Conservation (phyloP, 2,329 filamentous ascomycete species). For the Aspergillus fumigatus region DNA sequence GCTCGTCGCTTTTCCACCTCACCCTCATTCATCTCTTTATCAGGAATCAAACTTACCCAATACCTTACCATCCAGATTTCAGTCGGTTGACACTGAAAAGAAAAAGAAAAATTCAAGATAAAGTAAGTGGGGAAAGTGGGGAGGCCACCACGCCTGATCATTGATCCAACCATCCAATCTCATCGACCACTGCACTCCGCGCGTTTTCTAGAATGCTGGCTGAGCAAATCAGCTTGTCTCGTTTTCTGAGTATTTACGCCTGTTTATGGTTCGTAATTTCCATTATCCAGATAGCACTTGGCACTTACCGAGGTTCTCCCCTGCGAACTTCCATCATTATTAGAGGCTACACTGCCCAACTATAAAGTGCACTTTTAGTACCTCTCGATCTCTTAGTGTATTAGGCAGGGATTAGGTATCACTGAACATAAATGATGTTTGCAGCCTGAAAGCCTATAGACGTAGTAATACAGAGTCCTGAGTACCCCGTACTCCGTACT, state of each 20-base stretch:
- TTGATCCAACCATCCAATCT: slow-evolving; percentile 12
- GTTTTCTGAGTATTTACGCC: background rate
- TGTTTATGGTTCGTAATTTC: background rate
- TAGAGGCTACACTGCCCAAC: no score
- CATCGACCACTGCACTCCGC: slow-evolving; percentile 1
- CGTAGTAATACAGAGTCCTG: background rate
- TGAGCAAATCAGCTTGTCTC: background rate
- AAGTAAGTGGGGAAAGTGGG: slow-evolving; percentile 12
- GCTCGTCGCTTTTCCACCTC: background rate
- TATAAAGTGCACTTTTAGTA: no score
- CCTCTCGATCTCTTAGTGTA: no score
- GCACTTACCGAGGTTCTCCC: background rate
- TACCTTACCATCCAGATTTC: background rate
- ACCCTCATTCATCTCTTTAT: background rate
- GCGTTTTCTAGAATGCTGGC: slow-evolving; percentile 13
- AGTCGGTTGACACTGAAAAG: background rate
- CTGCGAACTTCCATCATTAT: no score
- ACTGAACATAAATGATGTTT: no score
- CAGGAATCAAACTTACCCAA: background rate
- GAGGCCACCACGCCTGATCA: background rate
- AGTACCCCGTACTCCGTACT: no score
- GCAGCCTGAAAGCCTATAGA: no score
- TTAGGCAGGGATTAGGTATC: no score
- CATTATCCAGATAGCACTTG: background rate
- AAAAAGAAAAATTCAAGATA: slow-evolving; percentile 4